Evolutionary conservation across 129 eudicot genomes (phyloP).

Genomic region (Chrysanthemum seticuspe): DNA sequence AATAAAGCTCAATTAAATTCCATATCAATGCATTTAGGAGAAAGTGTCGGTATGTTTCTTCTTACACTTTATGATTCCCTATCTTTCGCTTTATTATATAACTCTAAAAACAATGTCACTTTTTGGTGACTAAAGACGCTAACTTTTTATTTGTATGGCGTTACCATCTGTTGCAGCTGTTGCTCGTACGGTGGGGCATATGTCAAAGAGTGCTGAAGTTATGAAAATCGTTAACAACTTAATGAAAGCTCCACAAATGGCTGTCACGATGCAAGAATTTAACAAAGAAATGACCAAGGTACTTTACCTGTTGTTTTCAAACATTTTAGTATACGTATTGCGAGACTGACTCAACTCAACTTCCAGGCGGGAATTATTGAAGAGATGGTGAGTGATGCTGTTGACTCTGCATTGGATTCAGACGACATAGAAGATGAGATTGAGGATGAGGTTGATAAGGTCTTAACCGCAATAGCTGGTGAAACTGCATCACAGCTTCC

Average conservation of each 20-base stretch:
- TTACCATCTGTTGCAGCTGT: constrained; percentile 49
- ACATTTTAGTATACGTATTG: too few relatives aligned
- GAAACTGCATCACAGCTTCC: constrained; percentile 97
- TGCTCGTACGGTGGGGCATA: constrained; percentile 93
- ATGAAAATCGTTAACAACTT: constrained; percentile 91
- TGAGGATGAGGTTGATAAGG: constrained; percentile 98
- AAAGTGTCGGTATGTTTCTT: constrained; percentile 79
- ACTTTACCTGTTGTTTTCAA: constrained; percentile 8
- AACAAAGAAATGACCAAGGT: constrained; percentile 95
- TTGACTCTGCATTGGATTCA: constrained; percentile 81
- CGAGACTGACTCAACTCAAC: too few relatives aligned
- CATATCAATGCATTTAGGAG: constrained; percentile 98
- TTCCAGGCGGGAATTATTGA: constrained; percentile 86
- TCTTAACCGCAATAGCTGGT: constrained; percentile 85
- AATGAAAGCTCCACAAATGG: constrained; percentile 90
- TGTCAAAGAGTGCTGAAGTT: constrained; percentile 96
- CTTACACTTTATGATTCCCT: too few relatives aligned
- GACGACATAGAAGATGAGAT: constrained; percentile 97
- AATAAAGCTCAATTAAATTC: constrained; percentile 97
- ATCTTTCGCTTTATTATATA: not conserved
- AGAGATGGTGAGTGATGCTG: constrained; percentile 79
- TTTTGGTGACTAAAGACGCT: not conserved
- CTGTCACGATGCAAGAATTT: constrained; percentile 92
- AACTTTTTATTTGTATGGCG: not conserved
- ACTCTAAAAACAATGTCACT: not conserved